These are phyloP conservation scores for Boletellus ananas DNA, from an alignment of 768 basidiomycete species.

Conservation along the genomic window DNA sequence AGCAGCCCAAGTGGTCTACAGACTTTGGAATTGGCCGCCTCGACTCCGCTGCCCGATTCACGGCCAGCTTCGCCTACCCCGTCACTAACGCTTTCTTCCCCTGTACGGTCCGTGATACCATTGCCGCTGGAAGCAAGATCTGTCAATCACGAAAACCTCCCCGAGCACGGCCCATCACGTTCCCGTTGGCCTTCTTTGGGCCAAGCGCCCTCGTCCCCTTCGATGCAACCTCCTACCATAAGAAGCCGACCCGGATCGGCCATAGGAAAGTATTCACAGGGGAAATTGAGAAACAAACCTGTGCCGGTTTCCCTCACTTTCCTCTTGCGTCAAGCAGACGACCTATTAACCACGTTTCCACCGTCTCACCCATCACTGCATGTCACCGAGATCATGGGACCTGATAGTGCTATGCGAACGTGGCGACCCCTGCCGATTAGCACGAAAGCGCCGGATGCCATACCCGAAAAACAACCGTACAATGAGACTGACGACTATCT, in stretches of 20 bases:
- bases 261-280: background rate
- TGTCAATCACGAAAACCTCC: background rate
- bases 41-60: slow-evolving; percentile 21
- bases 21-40: slow-evolving; percentile 11
- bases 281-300: slow-evolving; percentile 18
- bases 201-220: background rate
- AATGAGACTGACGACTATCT: slow-evolving; percentile 27
- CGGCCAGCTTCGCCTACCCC: slow-evolving; percentile 13
- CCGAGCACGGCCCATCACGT: background rate
- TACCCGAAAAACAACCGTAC: slow-evolving; percentile 23
- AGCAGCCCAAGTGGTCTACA: background rate
- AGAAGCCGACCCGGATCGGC: background rate
- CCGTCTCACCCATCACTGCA: slow-evolving; percentile 53
- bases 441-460: slow-evolving; percentile 1
- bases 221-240: background rate
- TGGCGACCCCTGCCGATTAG: slow-evolving; percentile 45
- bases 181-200: slow-evolving; percentile 10
- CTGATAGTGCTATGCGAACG: slow-evolving; percentile 71
- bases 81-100: background rate
- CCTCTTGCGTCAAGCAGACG: slow-evolving; percentile 56
- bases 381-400: slow-evolving; percentile 66
- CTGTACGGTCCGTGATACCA: background rate
- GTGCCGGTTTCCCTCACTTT: slow-evolving; percentile 40
- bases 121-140: background rate
- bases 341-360: slow-evolving; percentile 54